Conservation (phyloP, 495 filamentous ascomycete genomes). For the Aspergillus wentii region DNA sequence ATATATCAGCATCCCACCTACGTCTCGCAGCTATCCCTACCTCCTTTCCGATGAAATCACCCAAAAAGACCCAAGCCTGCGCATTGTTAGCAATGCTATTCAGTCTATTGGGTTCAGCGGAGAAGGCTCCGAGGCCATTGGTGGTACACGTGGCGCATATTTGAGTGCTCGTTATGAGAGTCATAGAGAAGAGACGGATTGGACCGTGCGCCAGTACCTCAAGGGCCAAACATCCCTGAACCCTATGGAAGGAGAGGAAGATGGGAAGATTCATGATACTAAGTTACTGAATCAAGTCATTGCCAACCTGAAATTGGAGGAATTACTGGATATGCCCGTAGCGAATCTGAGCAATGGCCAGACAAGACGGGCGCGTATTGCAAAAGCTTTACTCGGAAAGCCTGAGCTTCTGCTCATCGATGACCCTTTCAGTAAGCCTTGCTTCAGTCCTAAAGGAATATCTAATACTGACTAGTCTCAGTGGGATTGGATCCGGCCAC, state of each 20-base stretch:
- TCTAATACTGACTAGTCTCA: conserved; percentile 6
- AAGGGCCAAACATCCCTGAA: conserved; percentile 75
- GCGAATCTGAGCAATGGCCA: conserved; percentile 91
- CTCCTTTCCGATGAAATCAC: conserved; percentile 59
- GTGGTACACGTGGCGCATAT: conserved; percentile 65
- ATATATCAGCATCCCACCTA: conserved; percentile 66
- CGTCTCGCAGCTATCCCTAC: conserved; percentile 70
- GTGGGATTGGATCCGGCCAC: conserved; percentile 90
- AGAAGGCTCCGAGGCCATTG: conserved; percentile 51
- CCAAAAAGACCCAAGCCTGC: conserved; percentile 47
- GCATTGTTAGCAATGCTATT: conserved; percentile 59
- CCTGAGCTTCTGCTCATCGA: conserved; percentile 84
- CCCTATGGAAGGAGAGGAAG: conserved; percentile 50
- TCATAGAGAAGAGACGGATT: conserved; percentile 77
- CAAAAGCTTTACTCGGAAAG: conserved; percentile 69
- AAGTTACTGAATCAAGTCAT: conserved; percentile 55
- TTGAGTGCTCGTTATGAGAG: conserved; percentile 92
- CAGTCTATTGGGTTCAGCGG: conserved; percentile 77
- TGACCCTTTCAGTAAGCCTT: conserved; percentile 76
- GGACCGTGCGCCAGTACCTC: conserved; percentile 74
- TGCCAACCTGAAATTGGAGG: conserved; percentile 56
- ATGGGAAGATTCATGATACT: conserved; percentile 35
- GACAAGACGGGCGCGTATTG: conserved; percentile 79
- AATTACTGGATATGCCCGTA: conserved; percentile 71
- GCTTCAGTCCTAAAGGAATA: neutral